phyloP scores from a whole-genome alignment of 2,329 filamentous ascomycete species.

The Diaporthe humulicola region DNA sequence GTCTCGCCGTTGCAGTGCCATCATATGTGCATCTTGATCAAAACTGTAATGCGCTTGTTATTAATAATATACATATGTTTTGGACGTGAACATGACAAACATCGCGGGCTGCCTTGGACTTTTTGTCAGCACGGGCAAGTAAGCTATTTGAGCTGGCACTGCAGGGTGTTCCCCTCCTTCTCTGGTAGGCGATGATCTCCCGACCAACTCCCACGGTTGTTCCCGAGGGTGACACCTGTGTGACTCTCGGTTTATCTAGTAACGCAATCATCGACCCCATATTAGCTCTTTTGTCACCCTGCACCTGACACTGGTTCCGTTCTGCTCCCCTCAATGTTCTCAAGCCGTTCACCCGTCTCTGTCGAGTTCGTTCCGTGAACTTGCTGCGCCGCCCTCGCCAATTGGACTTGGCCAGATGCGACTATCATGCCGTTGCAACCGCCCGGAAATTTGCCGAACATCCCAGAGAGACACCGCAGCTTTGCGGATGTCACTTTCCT shows the following conservation, averaged over 20 bases:
- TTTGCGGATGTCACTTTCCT: conserved; percentile 2
- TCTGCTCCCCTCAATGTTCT: neutral
- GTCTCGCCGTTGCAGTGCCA: neutral
- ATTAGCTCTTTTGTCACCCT: neutral
- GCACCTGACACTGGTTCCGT: no score
- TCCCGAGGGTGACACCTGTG: neutral
- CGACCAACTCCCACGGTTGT: neutral
- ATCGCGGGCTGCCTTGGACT: neutral
- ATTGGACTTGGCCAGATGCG: neutral
- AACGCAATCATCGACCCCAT: neutral
- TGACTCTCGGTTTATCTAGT: neutral
- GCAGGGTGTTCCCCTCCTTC: neutral
- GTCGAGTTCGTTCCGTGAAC: neutral
- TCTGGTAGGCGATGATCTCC: neutral
- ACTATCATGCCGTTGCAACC: neutral
- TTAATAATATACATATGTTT: neutral
- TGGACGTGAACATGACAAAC: neutral
- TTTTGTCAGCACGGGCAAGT: neutral
- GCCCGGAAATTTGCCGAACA: neutral
- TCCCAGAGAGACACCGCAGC: neutral
- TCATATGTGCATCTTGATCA: neutral
- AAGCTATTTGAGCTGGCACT: neutral
- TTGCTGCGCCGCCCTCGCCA: neutral
- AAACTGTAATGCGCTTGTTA: neutral
- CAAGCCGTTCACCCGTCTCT: neutral